Conservation (phyloP, 1,139 yeast genomes). For the Zygosaccharomyces pseudobailii region DNA sequence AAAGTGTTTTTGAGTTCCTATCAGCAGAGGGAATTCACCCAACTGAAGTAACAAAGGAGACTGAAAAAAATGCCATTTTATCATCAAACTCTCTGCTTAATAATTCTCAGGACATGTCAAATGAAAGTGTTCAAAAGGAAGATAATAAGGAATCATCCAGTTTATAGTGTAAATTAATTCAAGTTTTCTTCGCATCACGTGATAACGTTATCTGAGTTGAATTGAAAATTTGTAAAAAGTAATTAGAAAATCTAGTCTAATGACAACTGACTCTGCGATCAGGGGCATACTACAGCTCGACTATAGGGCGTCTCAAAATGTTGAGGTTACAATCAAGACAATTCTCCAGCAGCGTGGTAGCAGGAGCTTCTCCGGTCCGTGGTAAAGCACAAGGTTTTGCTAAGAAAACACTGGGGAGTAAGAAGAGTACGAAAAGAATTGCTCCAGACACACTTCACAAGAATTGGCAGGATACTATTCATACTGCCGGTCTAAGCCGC, state of each 20-base stretch:
- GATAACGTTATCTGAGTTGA: not conserved
- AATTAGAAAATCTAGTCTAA: not conserved
- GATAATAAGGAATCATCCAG: not conserved
- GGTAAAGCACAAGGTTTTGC: constrained; percentile 32
- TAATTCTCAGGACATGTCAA: not conserved
- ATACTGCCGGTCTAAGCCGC: constrained; percentile 24
- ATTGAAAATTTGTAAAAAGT: constrained; percentile 2
- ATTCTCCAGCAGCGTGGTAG: constrained; percentile 13
- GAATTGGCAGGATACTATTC: constrained; percentile 30
- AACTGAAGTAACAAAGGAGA: not conserved
- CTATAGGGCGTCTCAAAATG: constrained; percentile 10
- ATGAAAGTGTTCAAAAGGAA: not conserved
- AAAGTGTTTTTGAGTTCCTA: constrained; percentile 65
- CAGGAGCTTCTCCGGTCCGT: constrained; percentile 22
- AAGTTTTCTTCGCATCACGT: not conserved
- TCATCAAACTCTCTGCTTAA: not conserved
- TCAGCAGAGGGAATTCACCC: constrained; percentile 56
- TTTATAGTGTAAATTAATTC: not conserved
- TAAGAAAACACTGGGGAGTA: constrained; percentile 19
- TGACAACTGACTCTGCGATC: not conserved
- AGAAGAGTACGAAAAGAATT: constrained; percentile 25
- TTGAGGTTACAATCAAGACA: constrained; percentile 18
- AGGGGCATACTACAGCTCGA: not conserved
- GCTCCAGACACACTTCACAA: constrained; percentile 28
- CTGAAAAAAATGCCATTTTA: not conserved